Base-by-base conservation (phyloP, 148 eudicot species). In the Pouteria glomerata region DNA sequence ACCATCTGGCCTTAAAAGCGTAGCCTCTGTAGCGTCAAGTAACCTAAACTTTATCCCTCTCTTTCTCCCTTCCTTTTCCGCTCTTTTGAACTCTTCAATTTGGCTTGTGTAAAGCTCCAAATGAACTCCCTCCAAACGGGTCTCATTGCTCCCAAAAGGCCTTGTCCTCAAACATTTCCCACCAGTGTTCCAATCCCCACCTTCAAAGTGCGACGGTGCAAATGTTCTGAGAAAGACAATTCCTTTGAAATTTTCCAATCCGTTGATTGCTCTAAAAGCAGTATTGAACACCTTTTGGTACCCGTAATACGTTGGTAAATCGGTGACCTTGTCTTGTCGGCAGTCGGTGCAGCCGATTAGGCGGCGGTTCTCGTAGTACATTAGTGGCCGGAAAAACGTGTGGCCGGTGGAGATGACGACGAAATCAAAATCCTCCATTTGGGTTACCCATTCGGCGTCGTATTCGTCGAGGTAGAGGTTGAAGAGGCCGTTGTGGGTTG, bases 371-470 rank as follows among this genome's bases (percentile, higher is more conserved):
- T 77, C 59, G 57, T 86, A 81, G 66, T 69, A 86, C 59, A 74
- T 77, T 37, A 70, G 58, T 7, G 88, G 77, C 16, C 86, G 83
- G 70, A 76, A 74, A 48, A 81, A 85, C 92, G 87, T 79, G 30
- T 83, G 87, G 21, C 84, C 87, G 0, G 87, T 84, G 0, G 93
- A 86, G 58, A 88, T 68, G 73, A 88, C 73, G 11, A 88, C 63
- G 62, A 80, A 77, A 72, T 88, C 77, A 39, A 80, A 78, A 12
- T 65, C 74, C 18, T 78, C 82, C 14, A 88, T 84, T 59, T 84
- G 61, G 69, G 73, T 53, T 6, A 72, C 67, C 93, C 93, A 88
- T 24, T 66, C 60, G 8, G 58, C 62, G 29, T 88, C 80, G 8
- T 65, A 45, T 62, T 88, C 87, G 60, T 89, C 95, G 0, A 89